Conservation (phyloP, 148 eudicot species). For the Persicaria tinctoria region DNA sequence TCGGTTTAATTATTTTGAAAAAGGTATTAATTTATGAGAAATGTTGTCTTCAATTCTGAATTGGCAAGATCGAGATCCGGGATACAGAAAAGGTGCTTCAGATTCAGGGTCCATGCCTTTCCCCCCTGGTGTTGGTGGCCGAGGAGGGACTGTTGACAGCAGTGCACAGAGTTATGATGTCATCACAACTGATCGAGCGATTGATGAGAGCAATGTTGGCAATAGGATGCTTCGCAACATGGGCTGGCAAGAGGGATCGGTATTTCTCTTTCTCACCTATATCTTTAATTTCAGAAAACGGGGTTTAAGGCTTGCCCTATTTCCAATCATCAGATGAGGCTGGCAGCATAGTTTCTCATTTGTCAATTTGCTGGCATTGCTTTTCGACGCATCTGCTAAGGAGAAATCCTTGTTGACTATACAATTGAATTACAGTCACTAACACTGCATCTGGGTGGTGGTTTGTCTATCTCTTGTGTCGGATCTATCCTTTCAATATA, state of each 20-base stretch:
- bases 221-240: constrained; percentile 97
- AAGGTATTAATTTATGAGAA: constrained; percentile 49
- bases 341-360: background rate
- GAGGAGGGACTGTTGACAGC: constrained; percentile 41
- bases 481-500: constrained; percentile 19
- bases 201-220: constrained; percentile 96
- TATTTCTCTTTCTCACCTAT: constrained; percentile 34
- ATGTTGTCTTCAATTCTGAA: constrained; percentile 40
- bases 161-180: constrained; percentile 61
- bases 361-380: background rate
- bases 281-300: background rate
- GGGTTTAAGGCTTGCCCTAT: background rate
- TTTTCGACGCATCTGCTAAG: constrained; percentile 8
- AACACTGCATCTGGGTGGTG: constrained; percentile 36
- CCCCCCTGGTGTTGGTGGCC: constrained; percentile 96
- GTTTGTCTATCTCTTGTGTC: constrained; percentile 23
- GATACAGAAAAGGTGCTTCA: constrained; percentile 55
- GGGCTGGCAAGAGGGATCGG: constrained; percentile 99
- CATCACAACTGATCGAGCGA: constrained; percentile 74
- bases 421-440: constrained; percentile 17
- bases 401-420: constrained; percentile 16
- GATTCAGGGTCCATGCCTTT: constrained; percentile 78
- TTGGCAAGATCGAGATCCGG: constrained; percentile 68
- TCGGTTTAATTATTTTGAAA: constrained; percentile 16
- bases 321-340: background rate